These are phyloP conservation scores for Malus hybrid DNA, from an alignment of 331 rosid genomes.

Conservation along the genomic window DNA sequence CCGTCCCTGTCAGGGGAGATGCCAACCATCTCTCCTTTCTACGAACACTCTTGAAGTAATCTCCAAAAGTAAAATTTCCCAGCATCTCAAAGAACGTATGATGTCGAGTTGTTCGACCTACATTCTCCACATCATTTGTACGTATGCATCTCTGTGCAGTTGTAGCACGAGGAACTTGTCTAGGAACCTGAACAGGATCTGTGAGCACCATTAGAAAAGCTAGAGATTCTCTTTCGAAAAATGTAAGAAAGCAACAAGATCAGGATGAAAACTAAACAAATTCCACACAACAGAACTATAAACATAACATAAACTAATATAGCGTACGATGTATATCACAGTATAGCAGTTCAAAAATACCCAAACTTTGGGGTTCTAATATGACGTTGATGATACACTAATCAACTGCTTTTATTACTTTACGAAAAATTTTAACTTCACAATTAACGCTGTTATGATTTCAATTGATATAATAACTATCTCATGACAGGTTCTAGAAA, in stretches of 20 bases:
- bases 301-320: too few species aligned
- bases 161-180: slow-evolving; percentile 66
- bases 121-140: slow-evolving; percentile 74
- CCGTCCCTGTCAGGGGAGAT: too few species aligned
- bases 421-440: background rate
- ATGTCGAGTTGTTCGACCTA: slow-evolving; percentile 77
- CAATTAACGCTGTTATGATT: background rate
- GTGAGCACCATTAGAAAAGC: background rate
- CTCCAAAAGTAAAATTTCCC: slow-evolving; percentile 92
- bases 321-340: background rate
- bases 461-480: background rate
- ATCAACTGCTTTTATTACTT: background rate
- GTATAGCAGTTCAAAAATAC: background rate
- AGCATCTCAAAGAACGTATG: slow-evolving; percentile 97
- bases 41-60: slow-evolving; percentile 35
- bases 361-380: background rate
- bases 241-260: background rate
- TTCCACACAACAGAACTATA: too few species aligned
- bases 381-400: background rate
- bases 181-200: slow-evolving; percentile 40
- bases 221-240: background rate
- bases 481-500: background rate
- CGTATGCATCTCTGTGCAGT: slow-evolving; percentile 89
- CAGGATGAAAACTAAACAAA: background rate
- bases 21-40: too few species aligned